phyloP scores from a whole-genome alignment of 139 green algal genomes.

The Chlorella vulgaris region DNA sequence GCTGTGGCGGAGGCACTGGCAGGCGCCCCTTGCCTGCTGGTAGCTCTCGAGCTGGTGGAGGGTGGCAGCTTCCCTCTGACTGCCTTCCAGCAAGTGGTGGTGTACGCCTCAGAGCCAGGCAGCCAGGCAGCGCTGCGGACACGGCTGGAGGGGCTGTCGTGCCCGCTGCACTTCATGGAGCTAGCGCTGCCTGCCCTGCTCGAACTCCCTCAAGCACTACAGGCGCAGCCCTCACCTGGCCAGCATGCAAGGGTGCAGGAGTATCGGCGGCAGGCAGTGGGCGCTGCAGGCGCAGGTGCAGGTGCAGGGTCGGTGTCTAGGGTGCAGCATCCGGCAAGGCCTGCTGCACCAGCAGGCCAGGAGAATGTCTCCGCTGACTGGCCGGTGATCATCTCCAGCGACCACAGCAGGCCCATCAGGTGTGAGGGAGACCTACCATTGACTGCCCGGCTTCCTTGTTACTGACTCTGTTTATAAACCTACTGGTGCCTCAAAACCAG shows the following conservation, averaged over 20 bases:
- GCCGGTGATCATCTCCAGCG: constrained; percentile 42
- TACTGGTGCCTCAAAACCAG: too few relatives aligned
- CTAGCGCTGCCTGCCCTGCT: not conserved
- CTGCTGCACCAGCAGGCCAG: not conserved
- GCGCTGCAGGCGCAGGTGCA: too few relatives aligned
- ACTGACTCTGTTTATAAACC: too few relatives aligned
- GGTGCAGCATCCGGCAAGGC: not conserved
- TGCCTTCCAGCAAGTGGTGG: constrained; percentile 38
- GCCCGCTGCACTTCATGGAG: constrained; percentile 1
- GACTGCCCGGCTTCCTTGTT: not conserved
- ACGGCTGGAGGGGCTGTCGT: not conserved
- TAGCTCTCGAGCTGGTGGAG: constrained; percentile 20
- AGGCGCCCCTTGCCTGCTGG: constrained; percentile 45
- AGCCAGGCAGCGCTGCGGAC: not conserved
- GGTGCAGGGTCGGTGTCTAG: not conserved
- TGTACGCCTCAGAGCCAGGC: constrained; percentile 42
- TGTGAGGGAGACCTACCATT: not conserved
- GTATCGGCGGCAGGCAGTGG: not conserved
- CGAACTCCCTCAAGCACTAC: too few relatives aligned
- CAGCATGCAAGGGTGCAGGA: not conserved
- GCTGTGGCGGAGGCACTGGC: constrained; percentile 15
- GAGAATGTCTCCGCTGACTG: constrained; percentile 7
- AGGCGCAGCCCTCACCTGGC: not conserved
- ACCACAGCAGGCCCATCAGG: constrained; percentile 24
- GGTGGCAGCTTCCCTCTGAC: constrained; percentile 14